Base-by-base conservation (phyloP, 768 basidiomycete genomes). In the Naganishia onofrii region DNA sequence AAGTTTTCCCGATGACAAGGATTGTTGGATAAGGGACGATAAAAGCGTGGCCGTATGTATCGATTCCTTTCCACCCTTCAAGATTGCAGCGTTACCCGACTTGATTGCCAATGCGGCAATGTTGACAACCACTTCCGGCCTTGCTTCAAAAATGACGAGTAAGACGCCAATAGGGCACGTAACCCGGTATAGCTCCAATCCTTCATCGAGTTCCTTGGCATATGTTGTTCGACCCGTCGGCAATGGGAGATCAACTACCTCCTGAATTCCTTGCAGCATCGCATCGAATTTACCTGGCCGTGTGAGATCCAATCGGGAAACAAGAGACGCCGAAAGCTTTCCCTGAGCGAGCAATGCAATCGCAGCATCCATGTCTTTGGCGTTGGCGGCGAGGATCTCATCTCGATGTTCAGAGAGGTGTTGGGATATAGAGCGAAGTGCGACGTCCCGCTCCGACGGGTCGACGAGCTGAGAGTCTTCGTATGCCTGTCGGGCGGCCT, bases 61-160 rank as follows among this genome's bases (percentile, higher is more conserved):
- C 4, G 95, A 97, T 79, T 99, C 96, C 79, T 95, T 97, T 7
- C 96, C 96, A 12, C 96, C 95, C 82, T 99, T 98, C 34, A 98
- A 83, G 69, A 99, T 98, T 10, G 94, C 95, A 26, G 93, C 90
- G 79, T 99, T 99, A 1, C 95, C 95, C 34, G 93, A 96, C 81
- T 97, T 99, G 78, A 99, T 91, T 0, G 96, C 95, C 76, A 98
- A 83, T 0, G 93, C 87, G 6, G 96, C 92, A 72, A 99, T 97
- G 79, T 98, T 98, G 48, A 97, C 91, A 29, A 98, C 92, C 15
- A 99, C 95, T 79, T 99, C 96, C 0, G 96, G 96, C 32, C 95
- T 86, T 3, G 95, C 91, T 81, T 98, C 96, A 75, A 99, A 99
- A 71, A 99, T 95, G 72, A 98, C 92, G 63, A 99, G 85, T 15